Base-by-base conservation (phyloP, 2,329 filamentous ascomycete species). In the Fusarium chaquense region DNA sequence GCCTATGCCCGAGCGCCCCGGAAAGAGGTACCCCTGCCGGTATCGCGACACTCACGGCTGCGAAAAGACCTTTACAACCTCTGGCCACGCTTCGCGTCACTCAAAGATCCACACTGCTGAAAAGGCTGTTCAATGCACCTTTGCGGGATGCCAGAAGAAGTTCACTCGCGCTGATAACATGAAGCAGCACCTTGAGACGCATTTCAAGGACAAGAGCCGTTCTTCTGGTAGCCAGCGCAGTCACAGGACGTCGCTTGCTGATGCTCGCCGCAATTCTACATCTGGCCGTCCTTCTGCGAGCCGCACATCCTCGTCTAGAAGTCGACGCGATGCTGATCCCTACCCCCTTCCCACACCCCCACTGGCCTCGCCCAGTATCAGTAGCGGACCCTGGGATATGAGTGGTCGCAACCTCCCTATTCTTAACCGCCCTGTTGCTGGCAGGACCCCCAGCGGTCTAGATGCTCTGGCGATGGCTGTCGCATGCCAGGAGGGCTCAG, bases 101-200 rank as follows among this genome's bases (percentile, higher is more conserved):
- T 92, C 91, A 63, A 94, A 94, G 79, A 94, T 93, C 75, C 92
- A 95, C 82, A 93, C 91, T 2, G 91, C 91, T 50, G 91, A 93
- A 80, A 94, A 94, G 82, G 89, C 89, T 16, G 90, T 93, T 24
- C 87, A 85, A 38, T 90, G 88, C 80, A 85, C 89, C 33, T 92
- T 86, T 74, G 81, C 85, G 0, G 90, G 90, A 63, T 94, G 92
- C 82, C 87, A 88, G 78, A 93, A 93, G 81, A 92, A 91, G 75
- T 94, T 94, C 73, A 93, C 91, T 13, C 90, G 92, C 69, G 90
- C 91, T 73, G 92, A 94, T 83, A 94, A 94, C 83, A 94, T 94
- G 92, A 93, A 93, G 84, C 92, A 94, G 81, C 92, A 94, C 75
- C 85, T 93, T 32, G 88, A 92, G 74, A 94, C 91, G 1, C 92